Evolutionary conservation across 176 grass and related monocot species (phyloP), one percentile per base, ranked within the genome.

Genomic region (Cenchrus purpureus): DNA sequence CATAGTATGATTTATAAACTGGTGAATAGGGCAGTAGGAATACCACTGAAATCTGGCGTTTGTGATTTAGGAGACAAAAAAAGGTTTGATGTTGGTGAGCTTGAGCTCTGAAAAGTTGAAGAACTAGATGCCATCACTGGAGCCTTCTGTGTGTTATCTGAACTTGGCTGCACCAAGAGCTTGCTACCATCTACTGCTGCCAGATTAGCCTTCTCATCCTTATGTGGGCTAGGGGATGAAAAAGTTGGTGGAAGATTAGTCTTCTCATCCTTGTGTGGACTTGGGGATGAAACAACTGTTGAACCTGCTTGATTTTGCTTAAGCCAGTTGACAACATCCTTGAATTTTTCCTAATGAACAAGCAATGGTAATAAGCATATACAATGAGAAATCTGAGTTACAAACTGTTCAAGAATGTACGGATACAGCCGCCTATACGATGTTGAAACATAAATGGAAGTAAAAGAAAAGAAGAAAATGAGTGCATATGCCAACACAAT

Each of bases 281-380:
- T 71, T 85, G 86, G 65, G 65, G 80, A 87, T 82, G 85, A 52
- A 85, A 83, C 32, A 71, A 5, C 52, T 85, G 25, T 48, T 68
- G 88, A 77, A 77, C 86, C 86, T 79, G 86, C 84, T 70, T 92
- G 83, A 81, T 87, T 95, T 86, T 86, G 75, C 70, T 69, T 94
- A 56, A 98, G 91, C 96, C 96, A 98, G 88, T 89, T 83, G 75
- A 98, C 93, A 60, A 98, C 96, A 92, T 98, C 96, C 87, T 98
- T 98, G 88, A 95, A 98, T 78, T 92, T 90, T 49, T 95, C 96
- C 96, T 98, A 66, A 75, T 60, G 10, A 50, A 31, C 56, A 83
- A 56, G 56, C 31, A 82, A 84, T 80, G 49, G 29, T 28, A n/a
- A 73, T 64, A 70, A 60, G 13, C 19, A 59, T 56, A 65, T 44